phyloP scores from a whole-genome alignment of 2,329 filamentous ascomycete genomes.

The Clonostachys byssicola region DNA sequence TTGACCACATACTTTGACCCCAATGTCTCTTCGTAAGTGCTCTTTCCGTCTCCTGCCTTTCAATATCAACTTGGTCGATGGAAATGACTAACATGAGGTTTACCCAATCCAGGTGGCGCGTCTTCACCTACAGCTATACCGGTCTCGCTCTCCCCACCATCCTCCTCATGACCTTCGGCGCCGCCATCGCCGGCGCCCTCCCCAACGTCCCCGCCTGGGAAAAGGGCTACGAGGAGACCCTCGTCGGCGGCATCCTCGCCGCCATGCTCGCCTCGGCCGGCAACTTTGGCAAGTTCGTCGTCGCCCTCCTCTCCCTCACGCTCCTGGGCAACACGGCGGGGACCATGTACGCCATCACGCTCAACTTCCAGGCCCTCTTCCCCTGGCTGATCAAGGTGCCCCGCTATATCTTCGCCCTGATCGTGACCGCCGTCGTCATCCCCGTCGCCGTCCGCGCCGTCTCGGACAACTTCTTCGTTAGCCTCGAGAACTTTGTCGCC shows the following conservation, averaged over 20 bases:
- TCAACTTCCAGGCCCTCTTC: slow-evolving; percentile 61
- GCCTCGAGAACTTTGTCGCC: slow-evolving; percentile 51
- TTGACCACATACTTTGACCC: slow-evolving; percentile 59
- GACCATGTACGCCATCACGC: slow-evolving; percentile 57
- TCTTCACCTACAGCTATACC: slow-evolving; percentile 53
- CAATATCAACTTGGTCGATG: neutral
- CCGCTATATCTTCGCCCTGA: slow-evolving; percentile 51
- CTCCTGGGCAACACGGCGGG: slow-evolving; percentile 56
- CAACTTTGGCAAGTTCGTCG: slow-evolving; percentile 58
- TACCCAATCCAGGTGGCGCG: slow-evolving; percentile 11
- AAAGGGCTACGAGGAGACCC: slow-evolving; percentile 45
- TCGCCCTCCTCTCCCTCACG: slow-evolving; percentile 52
- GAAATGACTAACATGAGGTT: slow-evolving; percentile 11
- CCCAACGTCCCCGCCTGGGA: slow-evolving; percentile 48
- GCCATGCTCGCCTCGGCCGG: slow-evolving; percentile 54
- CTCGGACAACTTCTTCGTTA: slow-evolving; percentile 46
- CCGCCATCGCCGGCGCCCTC: slow-evolving; percentile 59
- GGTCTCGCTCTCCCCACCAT: slow-evolving; percentile 52
- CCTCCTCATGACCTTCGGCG: slow-evolving; percentile 58
- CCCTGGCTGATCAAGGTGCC: slow-evolving; percentile 52
- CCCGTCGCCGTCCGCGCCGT: slow-evolving; percentile 53
- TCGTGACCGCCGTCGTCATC: slow-evolving; percentile 56
- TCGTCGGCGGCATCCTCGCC: slow-evolving; percentile 54
- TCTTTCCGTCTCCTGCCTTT: neutral
- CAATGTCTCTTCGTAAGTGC: slow-evolving; percentile 42